Conservation (phyloP, 176 grass and related monocot species). For the Bolboschoenus planiculmis region DNA sequence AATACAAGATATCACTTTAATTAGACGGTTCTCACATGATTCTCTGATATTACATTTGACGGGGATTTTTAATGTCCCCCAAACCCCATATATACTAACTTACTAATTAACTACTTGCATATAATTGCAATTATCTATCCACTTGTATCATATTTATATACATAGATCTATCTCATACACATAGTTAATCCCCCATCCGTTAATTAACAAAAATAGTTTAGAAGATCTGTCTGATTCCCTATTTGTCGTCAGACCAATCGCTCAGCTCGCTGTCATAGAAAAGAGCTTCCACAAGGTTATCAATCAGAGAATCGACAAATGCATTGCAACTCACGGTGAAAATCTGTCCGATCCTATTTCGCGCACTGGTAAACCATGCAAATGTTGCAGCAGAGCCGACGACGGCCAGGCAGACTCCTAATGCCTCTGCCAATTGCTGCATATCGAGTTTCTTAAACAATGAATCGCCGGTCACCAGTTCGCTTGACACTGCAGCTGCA, state of each 20-base stretch:
- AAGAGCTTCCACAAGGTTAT: conserved; percentile 85
- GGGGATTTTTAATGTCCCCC: not conserved
- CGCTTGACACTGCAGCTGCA: conserved; percentile 57
- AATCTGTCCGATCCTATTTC: conserved; percentile 73
- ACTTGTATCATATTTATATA: conserved; percentile 6
- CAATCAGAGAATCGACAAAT: conserved; percentile 91
- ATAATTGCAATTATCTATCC: not conserved
- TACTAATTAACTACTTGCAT: not conserved
- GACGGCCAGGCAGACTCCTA: conserved; percentile 60
- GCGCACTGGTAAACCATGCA: conserved; percentile 68
- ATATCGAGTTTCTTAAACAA: conserved; percentile 93
- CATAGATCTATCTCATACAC: not conserved
- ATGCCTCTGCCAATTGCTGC: conserved; percentile 71
- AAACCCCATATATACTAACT: not conserved
- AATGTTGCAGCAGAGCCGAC: conserved; percentile 62
- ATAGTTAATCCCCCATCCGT: not conserved
- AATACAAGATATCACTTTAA: not conserved
- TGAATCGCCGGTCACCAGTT: conserved; percentile 74
- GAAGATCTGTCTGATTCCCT: not conserved
- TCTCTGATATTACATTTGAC: not conserved
- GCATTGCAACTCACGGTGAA: conserved; percentile 63
- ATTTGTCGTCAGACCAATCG: conserved; percentile 83
- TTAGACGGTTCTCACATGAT: not conserved
- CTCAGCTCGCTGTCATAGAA: conserved; percentile 69
- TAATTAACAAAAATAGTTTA: not conserved